Base-by-base conservation (phyloP, 768 basidiomycete species). In the Mycena galericulata region DNA sequence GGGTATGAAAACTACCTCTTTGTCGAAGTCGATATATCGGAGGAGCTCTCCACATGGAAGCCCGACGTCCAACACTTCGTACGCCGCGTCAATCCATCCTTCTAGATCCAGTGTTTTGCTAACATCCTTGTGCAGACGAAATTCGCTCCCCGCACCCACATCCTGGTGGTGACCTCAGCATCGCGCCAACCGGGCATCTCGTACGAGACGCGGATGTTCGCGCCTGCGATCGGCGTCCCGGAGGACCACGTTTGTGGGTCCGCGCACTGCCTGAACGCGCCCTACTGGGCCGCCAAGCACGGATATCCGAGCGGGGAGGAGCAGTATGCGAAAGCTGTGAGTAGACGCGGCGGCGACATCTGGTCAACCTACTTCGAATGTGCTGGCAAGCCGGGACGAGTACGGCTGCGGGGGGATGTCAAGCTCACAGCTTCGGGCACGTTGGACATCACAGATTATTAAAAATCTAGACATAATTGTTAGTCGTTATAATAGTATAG, bases 151-250 rank as follows among this genome's bases (percentile, higher is more conserved):
- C 62, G 62, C 5, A 64, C 50, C 2, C 56, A 69, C 5, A 64
- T 69, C 24, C 32, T 69, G 8, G 67, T 69, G 1, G 67, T 69
- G 15, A 47, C 67, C 1, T 63, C 67, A 2, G 67, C 62, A 0
- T 26, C 61, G 24, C 47, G 32, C 17, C 18, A 45, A 15, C 17
- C 3, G 5, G 67, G 61, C 1, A 59, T 68, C 17, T 49, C 62
- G n/a, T 68, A 68, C 34, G 61, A 63, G 36, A 68, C 62, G 8
- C 67, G 67, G 3, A 68, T 68, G 67, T 68, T 68, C 43, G 67
- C 49, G 3, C 67, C 67, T 3, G 30, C 38, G 1, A 51, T 68
- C 34, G 67, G 67, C 11, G 56, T 63, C 3, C 56, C 20, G 9
- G 67, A 68, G 36, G 67, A 68, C 20, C 67, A 68, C 22, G 67